Evolutionary conservation across 2,329 filamentous ascomycete genomes (phyloP).

Genomic region (Didymella keratinophila): DNA sequence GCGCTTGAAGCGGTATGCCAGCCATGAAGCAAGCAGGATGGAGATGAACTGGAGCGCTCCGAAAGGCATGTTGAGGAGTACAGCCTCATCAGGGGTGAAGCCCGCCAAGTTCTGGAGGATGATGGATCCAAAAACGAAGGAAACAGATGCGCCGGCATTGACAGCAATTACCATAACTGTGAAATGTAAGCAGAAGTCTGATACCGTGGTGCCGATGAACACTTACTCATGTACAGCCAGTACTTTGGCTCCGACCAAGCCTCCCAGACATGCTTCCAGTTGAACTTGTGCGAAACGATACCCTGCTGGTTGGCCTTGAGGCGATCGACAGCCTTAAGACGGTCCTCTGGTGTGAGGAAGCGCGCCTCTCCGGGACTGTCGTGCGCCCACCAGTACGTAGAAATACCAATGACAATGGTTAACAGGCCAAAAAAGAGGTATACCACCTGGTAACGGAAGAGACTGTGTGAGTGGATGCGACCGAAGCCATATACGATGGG

Average conservation of each 20-base stretch:
- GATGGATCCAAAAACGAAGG: slow-evolving; percentile 67
- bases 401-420: slow-evolving; percentile 50
- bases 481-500: slow-evolving; percentile 69
- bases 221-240: slow-evolving; percentile 52
- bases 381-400: slow-evolving; percentile 56
- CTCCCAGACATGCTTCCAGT: slow-evolving; percentile 68
- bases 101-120: slow-evolving; percentile 65
- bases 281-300: slow-evolving; percentile 72
- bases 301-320: slow-evolving; percentile 78
- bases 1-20: slow-evolving; percentile 68
- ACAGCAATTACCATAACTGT: slow-evolving; percentile 34
- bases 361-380: slow-evolving; percentile 66
- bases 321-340: slow-evolving; percentile 72
- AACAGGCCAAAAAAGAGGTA: slow-evolving; percentile 55
- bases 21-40: slow-evolving; percentile 56
- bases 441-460: slow-evolving; percentile 69
- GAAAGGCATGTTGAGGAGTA: slow-evolving; percentile 63
- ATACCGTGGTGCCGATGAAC: neutral
- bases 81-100: slow-evolving; percentile 65
- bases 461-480: slow-evolving; percentile 59
- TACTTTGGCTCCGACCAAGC: slow-evolving; percentile 63
- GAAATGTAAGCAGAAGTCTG: neutral
- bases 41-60: slow-evolving; percentile 50
- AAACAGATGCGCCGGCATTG: slow-evolving; percentile 54
- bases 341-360: slow-evolving; percentile 70